Evolutionary conservation across 352 stramenopile species (phyloP).

Genomic region (Globisporangium radiosum): DNA sequence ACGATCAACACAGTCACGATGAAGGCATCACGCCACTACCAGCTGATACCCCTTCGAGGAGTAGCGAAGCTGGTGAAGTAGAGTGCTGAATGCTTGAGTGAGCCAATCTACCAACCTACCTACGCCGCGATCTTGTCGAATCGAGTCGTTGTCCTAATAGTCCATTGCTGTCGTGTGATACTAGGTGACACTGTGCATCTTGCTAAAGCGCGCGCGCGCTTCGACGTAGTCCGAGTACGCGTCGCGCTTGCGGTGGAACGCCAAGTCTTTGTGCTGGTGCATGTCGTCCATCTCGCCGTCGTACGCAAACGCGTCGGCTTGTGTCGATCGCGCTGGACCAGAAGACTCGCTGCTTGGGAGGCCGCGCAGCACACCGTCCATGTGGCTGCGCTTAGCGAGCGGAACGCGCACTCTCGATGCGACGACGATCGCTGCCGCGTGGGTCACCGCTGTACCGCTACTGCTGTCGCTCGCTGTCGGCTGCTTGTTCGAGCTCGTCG

Average conservation of each 20-base stretch:
- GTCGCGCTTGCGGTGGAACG: constrained; percentile 75
- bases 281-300: constrained; percentile 71
- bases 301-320: constrained; percentile 53
- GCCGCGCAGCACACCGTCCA: constrained; percentile 65
- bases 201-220: constrained; percentile 81
- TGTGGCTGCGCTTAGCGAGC: constrained; percentile 66
- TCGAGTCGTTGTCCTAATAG: too few relatives aligned
- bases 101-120: too few relatives aligned
- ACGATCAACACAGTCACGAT: too few relatives aligned
- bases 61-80: too few relatives aligned
- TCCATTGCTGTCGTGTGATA: neutral
- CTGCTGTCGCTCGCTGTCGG: neutral
- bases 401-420: constrained; percentile 29
- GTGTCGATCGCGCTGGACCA: constrained; percentile 27
- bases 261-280: constrained; percentile 68
- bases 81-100: too few relatives aligned
- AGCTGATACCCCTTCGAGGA: too few relatives aligned
- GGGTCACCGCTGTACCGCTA: constrained; percentile 8
- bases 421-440: constrained; percentile 7
- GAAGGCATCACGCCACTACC: too few relatives aligned
- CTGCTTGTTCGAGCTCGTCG: constrained; percentile 21
- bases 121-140: too few relatives aligned
- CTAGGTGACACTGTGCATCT: constrained; percentile 86
- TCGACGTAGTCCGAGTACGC: constrained; percentile 86
- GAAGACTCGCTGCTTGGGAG: constrained; percentile 27